These are phyloP conservation scores for Thraustochytrium sp. DNA, from an alignment of 352 stramenopile genomes.

Conservation along the genomic window DNA sequence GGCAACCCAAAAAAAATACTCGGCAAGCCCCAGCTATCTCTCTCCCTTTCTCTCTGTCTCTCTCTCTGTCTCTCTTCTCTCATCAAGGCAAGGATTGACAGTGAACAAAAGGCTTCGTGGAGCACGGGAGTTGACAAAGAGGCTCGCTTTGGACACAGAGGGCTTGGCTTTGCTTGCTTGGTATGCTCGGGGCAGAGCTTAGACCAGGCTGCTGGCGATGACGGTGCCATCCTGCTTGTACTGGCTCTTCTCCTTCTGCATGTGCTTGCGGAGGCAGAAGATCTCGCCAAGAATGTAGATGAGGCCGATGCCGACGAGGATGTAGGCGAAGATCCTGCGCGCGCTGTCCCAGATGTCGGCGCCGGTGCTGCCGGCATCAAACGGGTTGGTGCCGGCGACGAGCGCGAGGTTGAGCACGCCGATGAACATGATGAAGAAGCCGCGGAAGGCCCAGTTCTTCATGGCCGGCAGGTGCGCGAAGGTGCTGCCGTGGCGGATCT, in stretches of 20 bases:
- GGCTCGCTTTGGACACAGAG: neutral
- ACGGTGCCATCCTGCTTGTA: conserved; percentile 1
- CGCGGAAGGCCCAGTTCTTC: conserved; percentile 10
- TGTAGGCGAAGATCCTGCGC: conserved; percentile 15
- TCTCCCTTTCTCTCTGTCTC: too few relatives aligned
- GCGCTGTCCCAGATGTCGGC: neutral
- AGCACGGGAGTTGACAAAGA: neutral
- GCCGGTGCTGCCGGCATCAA: neutral
- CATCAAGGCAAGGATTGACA: too few relatives aligned
- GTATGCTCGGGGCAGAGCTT: neutral
- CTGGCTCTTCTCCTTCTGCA: conserved; percentile 27
- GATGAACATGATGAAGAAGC: conserved; percentile 21
- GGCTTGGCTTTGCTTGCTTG: neutral
- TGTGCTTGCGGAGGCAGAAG: conserved; percentile 9
- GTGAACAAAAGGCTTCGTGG: too few relatives aligned
- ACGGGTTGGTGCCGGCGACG: neutral
- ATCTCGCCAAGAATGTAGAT: conserved; percentile 34
- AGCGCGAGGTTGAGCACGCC: conserved; percentile 15
- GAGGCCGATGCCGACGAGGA: conserved; percentile 19
- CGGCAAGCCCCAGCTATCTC: too few relatives aligned
- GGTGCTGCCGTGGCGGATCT: neutral
- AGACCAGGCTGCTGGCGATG: conserved; percentile 8
- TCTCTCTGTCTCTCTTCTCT: too few relatives aligned
- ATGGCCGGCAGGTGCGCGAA: conserved; percentile 12
- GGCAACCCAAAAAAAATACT: too few relatives aligned